Conservation (phyloP, 495 filamentous ascomycete genomes). For the Aspergillus avenaceus region DNA sequence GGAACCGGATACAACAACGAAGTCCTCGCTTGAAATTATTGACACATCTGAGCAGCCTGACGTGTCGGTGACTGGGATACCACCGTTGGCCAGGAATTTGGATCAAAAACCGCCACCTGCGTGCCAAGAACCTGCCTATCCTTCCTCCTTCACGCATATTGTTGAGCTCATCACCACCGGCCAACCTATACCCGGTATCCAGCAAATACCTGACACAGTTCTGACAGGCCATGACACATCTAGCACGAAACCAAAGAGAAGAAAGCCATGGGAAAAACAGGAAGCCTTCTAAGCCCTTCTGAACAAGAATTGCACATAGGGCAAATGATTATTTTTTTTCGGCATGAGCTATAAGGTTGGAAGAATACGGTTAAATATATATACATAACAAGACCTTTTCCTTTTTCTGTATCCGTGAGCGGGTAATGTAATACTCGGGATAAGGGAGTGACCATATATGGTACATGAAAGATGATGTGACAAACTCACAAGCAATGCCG, state of each 20-base stretch:
- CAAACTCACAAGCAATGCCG: conserved; percentile 4
- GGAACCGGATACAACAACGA: conserved; percentile 8
- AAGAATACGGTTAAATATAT: too few relatives aligned
- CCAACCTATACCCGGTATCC: conserved; percentile 82
- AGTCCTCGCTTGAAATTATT: background rate
- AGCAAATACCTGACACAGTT: conserved; percentile 81
- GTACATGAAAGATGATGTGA: conserved; percentile 7
- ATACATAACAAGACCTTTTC: too few relatives aligned
- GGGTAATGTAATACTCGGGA: conserved; percentile 3
- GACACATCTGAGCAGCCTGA: background rate
- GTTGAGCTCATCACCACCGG: conserved; percentile 83
- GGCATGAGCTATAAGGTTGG: too few relatives aligned
- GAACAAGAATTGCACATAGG: background rate
- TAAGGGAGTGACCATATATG: conserved; percentile 9
- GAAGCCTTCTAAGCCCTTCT: conserved; percentile 6
- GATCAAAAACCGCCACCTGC: background rate
- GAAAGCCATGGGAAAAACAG: conserved; percentile 78
- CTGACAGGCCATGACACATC: conserved; percentile 59
- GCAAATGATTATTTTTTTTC: conserved; percentile 6
- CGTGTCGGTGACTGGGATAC: background rate
- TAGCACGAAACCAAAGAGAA: conserved; percentile 48
- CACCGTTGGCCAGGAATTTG: background rate
- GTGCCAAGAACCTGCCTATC: conserved; percentile 59
- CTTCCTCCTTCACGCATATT: conserved; percentile 82
- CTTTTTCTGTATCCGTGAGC: background rate